These are phyloP conservation scores for Chondrostereum purpureum DNA, from an alignment of 1,284 basidiomycete genomes.

Conservation along the genomic window DNA sequence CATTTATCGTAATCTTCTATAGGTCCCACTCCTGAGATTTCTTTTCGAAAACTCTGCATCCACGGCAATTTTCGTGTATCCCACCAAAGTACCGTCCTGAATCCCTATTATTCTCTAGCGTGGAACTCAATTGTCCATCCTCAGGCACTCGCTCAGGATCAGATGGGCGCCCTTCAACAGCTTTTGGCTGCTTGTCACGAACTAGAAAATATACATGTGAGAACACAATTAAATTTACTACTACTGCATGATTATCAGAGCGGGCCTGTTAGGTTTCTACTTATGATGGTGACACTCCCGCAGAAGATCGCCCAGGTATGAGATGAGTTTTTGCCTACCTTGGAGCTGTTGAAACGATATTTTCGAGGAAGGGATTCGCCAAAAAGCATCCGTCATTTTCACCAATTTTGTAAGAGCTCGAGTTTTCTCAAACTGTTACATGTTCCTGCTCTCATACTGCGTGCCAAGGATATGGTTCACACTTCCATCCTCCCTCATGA, in stretches of 20 bases:
- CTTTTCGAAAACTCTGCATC: conserved; percentile 57
- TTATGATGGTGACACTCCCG: conserved; percentile 86
- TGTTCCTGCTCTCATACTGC: conserved; percentile 1
- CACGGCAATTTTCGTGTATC: conserved; percentile 85
- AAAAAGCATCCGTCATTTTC: conserved; percentile 63
- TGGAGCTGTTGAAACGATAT: too few relatives aligned
- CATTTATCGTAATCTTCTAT: conserved; percentile 2
- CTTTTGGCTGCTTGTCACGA: conserved; percentile 58
- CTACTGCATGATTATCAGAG: not conserved
- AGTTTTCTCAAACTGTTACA: conserved; percentile 5
- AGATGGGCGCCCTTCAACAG: conserved; percentile 63
- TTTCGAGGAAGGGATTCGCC: conserved; percentile 64
- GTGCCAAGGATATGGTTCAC: conserved; percentile 79
- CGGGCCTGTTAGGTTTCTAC: conserved; percentile 52
- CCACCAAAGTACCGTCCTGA: conserved; percentile 63
- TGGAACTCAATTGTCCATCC: not conserved
- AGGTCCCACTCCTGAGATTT: conserved; percentile 71
- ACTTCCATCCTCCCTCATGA: conserved; percentile 82
- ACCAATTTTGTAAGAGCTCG: conserved; percentile 61
- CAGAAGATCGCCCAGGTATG: conserved; percentile 52
- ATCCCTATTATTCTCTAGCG: not conserved
- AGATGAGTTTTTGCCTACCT: not conserved
- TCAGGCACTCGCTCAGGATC: conserved; percentile 87
- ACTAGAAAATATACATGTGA: conserved; percentile 55
- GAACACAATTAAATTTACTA: not conserved